These are phyloP conservation scores for Cucurbita maxima DNA, from an alignment of 306 rosid species.

Conservation along the genomic window DNA sequence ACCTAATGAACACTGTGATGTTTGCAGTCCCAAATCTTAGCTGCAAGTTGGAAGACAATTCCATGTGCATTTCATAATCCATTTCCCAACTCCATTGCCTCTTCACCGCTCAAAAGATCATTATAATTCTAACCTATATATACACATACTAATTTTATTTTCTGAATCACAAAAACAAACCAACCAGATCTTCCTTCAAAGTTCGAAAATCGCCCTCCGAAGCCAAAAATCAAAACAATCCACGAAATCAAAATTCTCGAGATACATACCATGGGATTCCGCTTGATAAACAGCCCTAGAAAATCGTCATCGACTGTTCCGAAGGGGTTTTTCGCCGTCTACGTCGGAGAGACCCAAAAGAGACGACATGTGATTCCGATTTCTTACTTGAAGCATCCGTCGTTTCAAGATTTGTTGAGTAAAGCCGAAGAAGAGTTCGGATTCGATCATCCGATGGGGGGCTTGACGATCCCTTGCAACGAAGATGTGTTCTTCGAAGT, in stretches of 20 bases:
- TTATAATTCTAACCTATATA: background rate
- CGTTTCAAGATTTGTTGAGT: conserved; percentile 4
- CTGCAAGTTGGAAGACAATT: conserved; percentile 9
- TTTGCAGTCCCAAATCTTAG: conserved; percentile 2
- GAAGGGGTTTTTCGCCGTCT: conserved; percentile 6
- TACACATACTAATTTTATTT: background rate
- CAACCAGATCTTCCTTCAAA: conserved; percentile 1
- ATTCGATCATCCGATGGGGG: conserved; percentile 10
- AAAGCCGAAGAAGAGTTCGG: conserved; percentile 11
- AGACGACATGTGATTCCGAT: conserved; percentile 6
- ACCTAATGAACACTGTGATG: conserved; percentile 1
- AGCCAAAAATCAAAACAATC: background rate
- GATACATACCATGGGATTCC: conserved; percentile 2
- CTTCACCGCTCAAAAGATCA: conserved; percentile 1
- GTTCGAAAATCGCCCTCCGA: background rate
- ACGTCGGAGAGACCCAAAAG: conserved; percentile 7
- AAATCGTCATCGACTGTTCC: background rate
- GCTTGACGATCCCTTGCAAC: conserved; percentile 8
- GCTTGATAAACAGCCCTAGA: background rate
- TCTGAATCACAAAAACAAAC: background rate
- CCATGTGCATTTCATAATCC: conserved; percentile 1
- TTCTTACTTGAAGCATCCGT: conserved; percentile 6
- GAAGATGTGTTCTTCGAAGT: conserved; percentile 4
- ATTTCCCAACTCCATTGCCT: background rate
- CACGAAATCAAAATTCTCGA: background rate